Evolutionary conservation across 2,329 filamentous ascomycete species (phyloP).

Genomic region (Alternaria burnsii): DNA sequence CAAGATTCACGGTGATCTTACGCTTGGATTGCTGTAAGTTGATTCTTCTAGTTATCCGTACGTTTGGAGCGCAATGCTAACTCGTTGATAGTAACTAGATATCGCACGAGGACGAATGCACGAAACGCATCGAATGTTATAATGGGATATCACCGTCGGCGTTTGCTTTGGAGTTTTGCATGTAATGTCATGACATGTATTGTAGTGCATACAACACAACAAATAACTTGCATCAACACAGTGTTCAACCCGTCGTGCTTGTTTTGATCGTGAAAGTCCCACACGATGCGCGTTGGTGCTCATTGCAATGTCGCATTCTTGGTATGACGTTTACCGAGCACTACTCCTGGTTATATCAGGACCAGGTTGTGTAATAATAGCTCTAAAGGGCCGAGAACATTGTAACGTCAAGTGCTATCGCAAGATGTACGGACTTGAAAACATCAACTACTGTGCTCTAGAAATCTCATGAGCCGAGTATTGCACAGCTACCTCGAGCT

Average conservation of each 20-base stretch:
- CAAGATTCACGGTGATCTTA: slow-evolving; percentile 71
- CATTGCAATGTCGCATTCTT: background rate
- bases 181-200: slow-evolving; percentile 36
- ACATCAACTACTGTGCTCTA: background rate
- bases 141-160: slow-evolving; percentile 30
- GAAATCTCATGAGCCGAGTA: background rate
- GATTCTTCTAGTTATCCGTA: background rate
- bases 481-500: background rate
- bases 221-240: background rate
- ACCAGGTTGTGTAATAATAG: background rate
- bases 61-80: slow-evolving; percentile 23
- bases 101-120: slow-evolving; percentile 23
- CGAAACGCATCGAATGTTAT: slow-evolving; percentile 18
- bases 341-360: background rate
- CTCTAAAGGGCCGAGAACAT: background rate
- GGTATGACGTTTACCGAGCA: background rate
- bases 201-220: slow-evolving; percentile 27
- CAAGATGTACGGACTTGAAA: background rate
- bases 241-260: background rate
- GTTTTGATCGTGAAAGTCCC: background rate
- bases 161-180: slow-evolving; percentile 31
- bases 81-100: slow-evolving; percentile 40
- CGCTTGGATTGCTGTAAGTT: slow-evolving; percentile 63
- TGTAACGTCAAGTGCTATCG: background rate
- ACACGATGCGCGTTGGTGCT: background rate